A percentile compares a stretch with the other conserved stretches of the same genome.
Conservation (phyloP, 768 basidiomycete species). For the Coprinopsis marcescibilis region DNA sequence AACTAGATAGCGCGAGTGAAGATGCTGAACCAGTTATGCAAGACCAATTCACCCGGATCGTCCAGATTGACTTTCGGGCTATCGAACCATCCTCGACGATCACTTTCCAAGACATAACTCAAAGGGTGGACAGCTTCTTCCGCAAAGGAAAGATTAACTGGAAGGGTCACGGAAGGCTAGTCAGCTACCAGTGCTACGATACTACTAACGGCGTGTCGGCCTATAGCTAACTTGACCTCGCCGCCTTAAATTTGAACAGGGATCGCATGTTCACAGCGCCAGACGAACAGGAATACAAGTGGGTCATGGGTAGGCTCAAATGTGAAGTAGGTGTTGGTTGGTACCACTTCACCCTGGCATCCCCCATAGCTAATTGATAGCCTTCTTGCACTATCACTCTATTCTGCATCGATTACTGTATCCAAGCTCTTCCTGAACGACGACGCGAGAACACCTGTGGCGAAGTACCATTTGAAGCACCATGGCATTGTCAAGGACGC, state of each 20-base stretch:
- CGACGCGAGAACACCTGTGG: conserved; percentile 14
- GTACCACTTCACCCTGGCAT: not conserved
- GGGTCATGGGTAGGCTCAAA: not conserved
- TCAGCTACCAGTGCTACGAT: not conserved
- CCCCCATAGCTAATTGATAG: not conserved
- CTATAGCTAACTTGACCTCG: not conserved
- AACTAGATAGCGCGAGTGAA: not conserved
- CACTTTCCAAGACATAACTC: not conserved
- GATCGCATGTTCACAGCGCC: not conserved
- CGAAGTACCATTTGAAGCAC: conserved; percentile 14
- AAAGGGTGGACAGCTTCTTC: not conserved
- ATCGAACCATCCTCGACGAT: not conserved
- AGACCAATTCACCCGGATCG: not conserved
- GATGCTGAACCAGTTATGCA: no score
- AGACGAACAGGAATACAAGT: conserved; percentile 3
- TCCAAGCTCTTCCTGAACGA: conserved; percentile 19
- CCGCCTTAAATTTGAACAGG: not conserved
- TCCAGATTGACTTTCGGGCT: not conserved
- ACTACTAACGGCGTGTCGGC: no score
- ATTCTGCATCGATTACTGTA: not conserved
- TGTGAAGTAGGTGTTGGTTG: not conserved
- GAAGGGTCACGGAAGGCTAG: not conserved
- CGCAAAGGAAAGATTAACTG: not conserved
- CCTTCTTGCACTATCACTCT: no score
- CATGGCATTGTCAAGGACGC: conserved; percentile 10